Base-by-base conservation (phyloP, 306 rosid genomes). In the Morella rubra region DNA sequence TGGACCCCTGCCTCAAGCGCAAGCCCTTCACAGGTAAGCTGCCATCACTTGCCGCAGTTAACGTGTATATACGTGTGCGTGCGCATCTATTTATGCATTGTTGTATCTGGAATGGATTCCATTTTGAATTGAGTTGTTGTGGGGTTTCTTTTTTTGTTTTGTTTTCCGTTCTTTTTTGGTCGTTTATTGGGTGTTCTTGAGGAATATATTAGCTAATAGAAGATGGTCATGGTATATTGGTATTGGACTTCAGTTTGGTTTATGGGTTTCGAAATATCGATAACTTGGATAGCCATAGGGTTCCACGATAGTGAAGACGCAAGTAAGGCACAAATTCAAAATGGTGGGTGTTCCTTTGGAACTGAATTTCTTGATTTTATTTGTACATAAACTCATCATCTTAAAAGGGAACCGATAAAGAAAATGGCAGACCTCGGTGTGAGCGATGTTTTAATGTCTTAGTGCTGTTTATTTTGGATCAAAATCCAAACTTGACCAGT, bases 1-100 rank as follows among this genome's bases (percentile, higher is more conserved):
- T 91, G 9, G 94, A 90, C 76, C 97, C 95, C 10, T 71, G 75
- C 55, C 90, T 91, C 14, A 91, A 90, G 84, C 95, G 97, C 75
- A 91, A 91, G 82, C 95, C 95, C 70, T 91, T 91, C 42, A 82
- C 91, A 27, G 97, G 97, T 91, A 83, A 27, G 56, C 44, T 58
- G 49, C 71, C 75, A 37, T 65, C 81, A 10, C 16, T 22, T 58
- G 4, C 8, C 16, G 15, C 53, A 12, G 14, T 49, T 15, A 12
- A 49, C 53, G 14, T 49, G 5, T 49, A 12, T 49, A 5, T 49
- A 9, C 14, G 14, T 49, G 40, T 9, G 8, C 22, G 64, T 54
- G 11, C 22, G 16, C 11, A 19, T 10, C 40, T 0, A 12, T 58
- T 22, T 58, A 4, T 22, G 32, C 9, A 22, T 8, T 20, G 64